A percentile compares a stretch with the other conserved stretches of the same genome.
Evolutionary conservation across 139 green algal genomes (phyloP).

Genomic region (Tetradesmus obliquus): DNA sequence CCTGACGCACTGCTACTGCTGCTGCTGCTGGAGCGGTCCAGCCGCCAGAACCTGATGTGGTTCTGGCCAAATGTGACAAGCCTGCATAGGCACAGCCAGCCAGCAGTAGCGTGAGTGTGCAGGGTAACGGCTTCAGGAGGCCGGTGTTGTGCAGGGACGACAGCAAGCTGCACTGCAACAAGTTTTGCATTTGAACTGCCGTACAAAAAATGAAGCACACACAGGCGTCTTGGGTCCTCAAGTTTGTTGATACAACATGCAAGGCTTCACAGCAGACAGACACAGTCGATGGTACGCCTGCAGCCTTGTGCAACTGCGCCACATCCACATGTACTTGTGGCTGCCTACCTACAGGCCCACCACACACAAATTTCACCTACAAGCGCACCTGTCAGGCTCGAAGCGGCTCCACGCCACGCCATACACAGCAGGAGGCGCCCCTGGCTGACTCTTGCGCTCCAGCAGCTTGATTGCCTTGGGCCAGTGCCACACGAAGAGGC

Average conservation of each 20-base stretch:
- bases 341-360: too few species aligned
- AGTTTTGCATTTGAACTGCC: not conserved
- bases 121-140: not conserved
- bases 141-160: too few species aligned
- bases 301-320: not conserved
- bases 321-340: not conserved
- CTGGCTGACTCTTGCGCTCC: slow-evolving; percentile 62
- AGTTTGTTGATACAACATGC: too few species aligned
- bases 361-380: too few species aligned
- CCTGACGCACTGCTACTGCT: not conserved
- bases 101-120: not conserved
- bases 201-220: not conserved
- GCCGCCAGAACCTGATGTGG: slow-evolving; percentile 72
- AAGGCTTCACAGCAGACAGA: too few species aligned
- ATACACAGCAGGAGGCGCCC: slow-evolving; percentile 68
- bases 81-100: slow-evolving; percentile 38
- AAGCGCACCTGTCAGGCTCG: too few species aligned
- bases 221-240: not conserved
- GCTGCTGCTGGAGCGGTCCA: slow-evolving; percentile 17
- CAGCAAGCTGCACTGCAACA: too few species aligned
- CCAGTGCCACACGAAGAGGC: slow-evolving; percentile 64
- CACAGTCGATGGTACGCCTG: too few species aligned
- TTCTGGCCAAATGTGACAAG: slow-evolving; percentile 71
- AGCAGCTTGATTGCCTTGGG: slow-evolving; percentile 47
- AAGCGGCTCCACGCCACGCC: slow-evolving; percentile 42